phyloP scores from a whole-genome alignment of 768 basidiomycete species.

The Kwoniella botswanensis region DNA sequence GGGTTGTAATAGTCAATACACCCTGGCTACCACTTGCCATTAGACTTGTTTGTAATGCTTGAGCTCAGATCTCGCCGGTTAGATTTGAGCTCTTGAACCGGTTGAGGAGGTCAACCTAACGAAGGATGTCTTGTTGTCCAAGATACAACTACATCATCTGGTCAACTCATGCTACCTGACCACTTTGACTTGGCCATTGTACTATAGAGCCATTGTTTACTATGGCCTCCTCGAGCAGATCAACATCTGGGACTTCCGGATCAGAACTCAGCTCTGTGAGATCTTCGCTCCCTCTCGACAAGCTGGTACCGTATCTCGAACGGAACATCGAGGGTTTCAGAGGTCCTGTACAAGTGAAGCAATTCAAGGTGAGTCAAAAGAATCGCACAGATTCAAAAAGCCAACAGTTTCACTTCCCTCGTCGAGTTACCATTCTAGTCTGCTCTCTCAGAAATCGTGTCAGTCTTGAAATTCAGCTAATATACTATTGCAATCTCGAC shows the following conservation, averaged over 20 bases:
- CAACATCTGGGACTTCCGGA: background rate
- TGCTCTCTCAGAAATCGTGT: background rate
- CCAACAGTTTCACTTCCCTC: too few species aligned
- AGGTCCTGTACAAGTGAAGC: slow-evolving; percentile 77
- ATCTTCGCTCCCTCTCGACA: slow-evolving; percentile 42
- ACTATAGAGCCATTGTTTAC: too few species aligned
- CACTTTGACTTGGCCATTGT: too few species aligned
- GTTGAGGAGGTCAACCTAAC: too few species aligned
- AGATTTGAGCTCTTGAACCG: too few species aligned
- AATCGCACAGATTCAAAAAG: background rate
- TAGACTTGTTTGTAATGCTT: too few species aligned
- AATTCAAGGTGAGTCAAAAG: slow-evolving; percentile 75
- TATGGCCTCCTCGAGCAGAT: background rate
- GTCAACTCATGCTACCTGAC: too few species aligned
- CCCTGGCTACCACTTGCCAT: too few species aligned
- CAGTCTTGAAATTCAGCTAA: background rate
- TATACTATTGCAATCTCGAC: background rate
- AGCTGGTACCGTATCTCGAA: slow-evolving; percentile 62
- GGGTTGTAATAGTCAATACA: background rate
- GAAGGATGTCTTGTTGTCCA: too few species aligned
- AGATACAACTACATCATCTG: too few species aligned
- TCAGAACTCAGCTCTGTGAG: slow-evolving; percentile 37
- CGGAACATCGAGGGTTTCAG: slow-evolving; percentile 65
- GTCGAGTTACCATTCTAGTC: too few species aligned
- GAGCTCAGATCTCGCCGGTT: too few species aligned